phyloP scores from a whole-genome alignment of 352 stramenopile species.

The Globisporangium paddicum region DNA sequence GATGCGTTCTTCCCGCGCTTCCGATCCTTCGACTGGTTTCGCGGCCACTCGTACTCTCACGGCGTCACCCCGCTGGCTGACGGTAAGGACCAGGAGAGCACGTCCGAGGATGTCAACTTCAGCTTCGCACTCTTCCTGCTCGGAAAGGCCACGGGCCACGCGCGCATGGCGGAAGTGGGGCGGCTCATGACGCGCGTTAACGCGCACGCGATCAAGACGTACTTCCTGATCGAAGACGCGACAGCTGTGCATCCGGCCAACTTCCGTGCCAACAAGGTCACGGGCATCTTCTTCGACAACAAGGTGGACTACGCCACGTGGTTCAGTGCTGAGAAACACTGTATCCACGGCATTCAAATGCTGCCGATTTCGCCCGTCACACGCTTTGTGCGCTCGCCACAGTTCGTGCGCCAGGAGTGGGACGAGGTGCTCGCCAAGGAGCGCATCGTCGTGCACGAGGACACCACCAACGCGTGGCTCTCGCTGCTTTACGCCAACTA shows the following conservation, averaged over 20 bases:
- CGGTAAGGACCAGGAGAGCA: conserved; percentile 69
- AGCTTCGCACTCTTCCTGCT: conserved; percentile 50
- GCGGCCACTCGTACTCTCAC: conserved; percentile 70
- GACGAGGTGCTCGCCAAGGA: neutral
- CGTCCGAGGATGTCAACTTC: conserved; percentile 72
- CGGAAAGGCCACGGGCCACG: conserved; percentile 35
- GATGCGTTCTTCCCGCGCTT: neutral
- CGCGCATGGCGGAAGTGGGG: conserved; percentile 32
- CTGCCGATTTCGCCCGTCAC: neutral
- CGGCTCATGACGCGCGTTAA: conserved; percentile 47
- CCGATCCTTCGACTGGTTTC: conserved; percentile 64
- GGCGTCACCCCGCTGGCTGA: conserved; percentile 60
- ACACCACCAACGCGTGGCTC: conserved; percentile 46
- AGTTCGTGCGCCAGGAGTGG: conserved; percentile 17
- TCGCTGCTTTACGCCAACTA: conserved; percentile 78
- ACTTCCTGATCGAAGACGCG: conserved; percentile 58
- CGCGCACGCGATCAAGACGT: conserved; percentile 28
- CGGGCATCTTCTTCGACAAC: conserved; percentile 78
- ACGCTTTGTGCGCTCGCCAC: conserved; percentile 22
- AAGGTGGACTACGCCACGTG: conserved; percentile 79
- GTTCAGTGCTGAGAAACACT: conserved; percentile 61
- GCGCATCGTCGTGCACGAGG: neutral
- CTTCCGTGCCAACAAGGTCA: conserved; percentile 50
- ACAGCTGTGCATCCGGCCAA: conserved; percentile 46
- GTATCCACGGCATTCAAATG: conserved; percentile 81